phyloP scores from a whole-genome alignment of 768 basidiomycete species.

The Gymnopilus junonius region DNA sequence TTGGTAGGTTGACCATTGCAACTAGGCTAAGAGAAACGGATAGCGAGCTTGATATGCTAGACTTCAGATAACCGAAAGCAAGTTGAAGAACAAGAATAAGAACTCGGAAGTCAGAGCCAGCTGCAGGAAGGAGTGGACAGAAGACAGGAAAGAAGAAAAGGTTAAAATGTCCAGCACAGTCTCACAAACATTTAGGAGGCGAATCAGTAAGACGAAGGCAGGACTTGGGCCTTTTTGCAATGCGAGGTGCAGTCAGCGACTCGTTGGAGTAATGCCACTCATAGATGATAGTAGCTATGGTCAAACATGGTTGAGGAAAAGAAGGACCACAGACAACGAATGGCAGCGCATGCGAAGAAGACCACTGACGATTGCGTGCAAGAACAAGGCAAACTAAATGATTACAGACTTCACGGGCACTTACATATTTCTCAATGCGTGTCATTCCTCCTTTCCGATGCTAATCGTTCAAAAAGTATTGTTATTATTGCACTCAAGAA shows the following conservation, averaged over 20 bases:
- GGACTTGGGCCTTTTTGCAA: neutral
- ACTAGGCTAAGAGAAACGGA: neutral
- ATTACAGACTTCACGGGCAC: no score
- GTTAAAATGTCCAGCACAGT: neutral
- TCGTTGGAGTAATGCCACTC: no score
- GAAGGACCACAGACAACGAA: no score
- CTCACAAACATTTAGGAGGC: neutral
- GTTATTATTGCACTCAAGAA: slow-evolving; percentile 3
- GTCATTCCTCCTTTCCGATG: neutral
- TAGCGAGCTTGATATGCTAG: neutral
- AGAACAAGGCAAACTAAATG: no score
- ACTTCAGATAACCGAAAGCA: neutral
- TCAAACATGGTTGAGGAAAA: no score
- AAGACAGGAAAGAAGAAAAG: neutral
- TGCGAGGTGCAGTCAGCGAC: no score
- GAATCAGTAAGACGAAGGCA: neutral
- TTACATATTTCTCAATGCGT: neutral
- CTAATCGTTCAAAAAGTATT: neutral
- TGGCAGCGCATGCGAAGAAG: no score
- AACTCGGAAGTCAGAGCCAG: slow-evolving; percentile 1
- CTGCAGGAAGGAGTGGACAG: neutral
- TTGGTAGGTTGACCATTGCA: slow-evolving; percentile 22
- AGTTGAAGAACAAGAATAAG: neutral
- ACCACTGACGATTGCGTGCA: no score
- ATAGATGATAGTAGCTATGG: no score